Evolutionary conservation across 257 asterid species (phyloP).

Genomic region (Lycium barbarum): DNA sequence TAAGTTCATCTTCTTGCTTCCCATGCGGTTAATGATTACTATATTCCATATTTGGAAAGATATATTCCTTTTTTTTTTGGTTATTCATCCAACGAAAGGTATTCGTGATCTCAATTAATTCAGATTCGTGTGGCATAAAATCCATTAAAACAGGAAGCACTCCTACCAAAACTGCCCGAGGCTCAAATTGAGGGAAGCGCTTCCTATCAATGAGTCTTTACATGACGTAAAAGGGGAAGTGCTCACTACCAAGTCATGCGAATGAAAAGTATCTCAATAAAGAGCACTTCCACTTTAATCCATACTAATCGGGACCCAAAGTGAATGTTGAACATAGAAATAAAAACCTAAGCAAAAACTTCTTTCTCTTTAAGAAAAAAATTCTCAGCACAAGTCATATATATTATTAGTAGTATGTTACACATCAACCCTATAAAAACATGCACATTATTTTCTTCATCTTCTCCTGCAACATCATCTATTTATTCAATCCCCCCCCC

Average conservation of each 20-base stretch:
- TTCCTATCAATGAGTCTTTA: not conserved
- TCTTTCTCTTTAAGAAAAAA: not conserved
- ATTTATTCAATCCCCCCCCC: not conserved
- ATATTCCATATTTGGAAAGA: not conserved
- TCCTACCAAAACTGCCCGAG: not conserved
- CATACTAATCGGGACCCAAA: not conserved
- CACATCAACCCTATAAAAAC: conserved; percentile 13
- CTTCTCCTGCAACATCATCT: not conserved
- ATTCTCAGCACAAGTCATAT: not conserved
- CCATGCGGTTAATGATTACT: not conserved
- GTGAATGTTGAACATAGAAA: not conserved
- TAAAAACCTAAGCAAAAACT: not conserved
- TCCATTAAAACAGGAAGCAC: not conserved
- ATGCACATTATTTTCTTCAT: not conserved
- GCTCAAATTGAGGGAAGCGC: not conserved
- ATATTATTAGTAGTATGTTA: not conserved
- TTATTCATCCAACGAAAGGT: not conserved
- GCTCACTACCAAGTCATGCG: not conserved
- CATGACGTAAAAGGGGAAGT: not conserved
- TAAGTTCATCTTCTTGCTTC: conserved; percentile 1
- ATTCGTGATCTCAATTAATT: not conserved
- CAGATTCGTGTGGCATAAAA: not conserved
- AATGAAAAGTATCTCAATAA: not conserved
- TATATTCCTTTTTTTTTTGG: not conserved
- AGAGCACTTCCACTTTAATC: not conserved